phyloP scores from a whole-genome alignment of 1,284 basidiomycete species.

The Salmacisia buchloeana region DNA sequence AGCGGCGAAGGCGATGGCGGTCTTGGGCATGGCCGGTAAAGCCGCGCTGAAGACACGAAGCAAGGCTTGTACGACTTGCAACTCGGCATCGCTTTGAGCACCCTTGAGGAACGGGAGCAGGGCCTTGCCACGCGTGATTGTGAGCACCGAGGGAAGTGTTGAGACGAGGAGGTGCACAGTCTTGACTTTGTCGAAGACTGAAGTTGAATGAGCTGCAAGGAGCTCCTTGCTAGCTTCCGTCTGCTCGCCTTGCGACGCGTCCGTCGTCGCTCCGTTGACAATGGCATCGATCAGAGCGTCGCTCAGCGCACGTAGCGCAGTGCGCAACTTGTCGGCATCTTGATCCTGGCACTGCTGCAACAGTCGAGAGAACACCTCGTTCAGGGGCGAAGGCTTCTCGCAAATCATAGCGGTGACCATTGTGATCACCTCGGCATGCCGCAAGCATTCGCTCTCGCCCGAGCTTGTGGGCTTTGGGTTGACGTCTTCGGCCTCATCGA shows the following conservation, averaged over 20 bases:
- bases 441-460: background rate
- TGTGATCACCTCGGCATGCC: conserved; percentile 62
- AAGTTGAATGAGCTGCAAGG: conserved; percentile 5
- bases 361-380: conserved; percentile 67
- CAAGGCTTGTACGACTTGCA: conserved; percentile 53
- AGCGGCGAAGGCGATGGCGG: conserved; percentile 62
- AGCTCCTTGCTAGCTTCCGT: conserved; percentile 49
- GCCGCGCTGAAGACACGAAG: conserved; percentile 78
- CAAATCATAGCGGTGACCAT: conserved; percentile 73
- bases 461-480: background rate
- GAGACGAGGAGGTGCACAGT: conserved; percentile 75
- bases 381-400: conserved; percentile 74
- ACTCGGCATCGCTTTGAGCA: conserved; percentile 68
- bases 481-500: background rate
- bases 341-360: conserved; percentile 27
- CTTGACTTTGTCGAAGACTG: conserved; percentile 56
- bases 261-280: conserved; percentile 62
- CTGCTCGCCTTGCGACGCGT: conserved; percentile 54
- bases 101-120: conserved; percentile 81
- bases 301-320: conserved; percentile 68
- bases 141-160: conserved; percentile 74
- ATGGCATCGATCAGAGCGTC: conserved; percentile 77
- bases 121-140: conserved; percentile 69
- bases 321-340: conserved; percentile 55
- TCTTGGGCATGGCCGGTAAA: conserved; percentile 66